These are phyloP conservation scores for Arabidopsis suecica DNA, from an alignment of 345 rosid genomes.

Conservation along the genomic window DNA sequence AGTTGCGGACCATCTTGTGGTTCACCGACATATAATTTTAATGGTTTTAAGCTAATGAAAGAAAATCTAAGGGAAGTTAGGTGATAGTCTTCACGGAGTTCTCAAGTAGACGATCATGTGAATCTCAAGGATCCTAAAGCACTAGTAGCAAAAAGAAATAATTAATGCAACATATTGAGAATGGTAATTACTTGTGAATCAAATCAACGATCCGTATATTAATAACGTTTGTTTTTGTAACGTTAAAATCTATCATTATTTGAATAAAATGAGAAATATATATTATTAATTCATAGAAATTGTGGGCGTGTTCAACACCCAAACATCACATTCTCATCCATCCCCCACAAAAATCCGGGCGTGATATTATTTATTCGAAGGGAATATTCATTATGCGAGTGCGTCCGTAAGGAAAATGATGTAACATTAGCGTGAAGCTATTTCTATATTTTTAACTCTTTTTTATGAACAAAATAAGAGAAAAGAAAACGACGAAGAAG, in stretches of 20 bases:
- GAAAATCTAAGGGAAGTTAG: constrained; percentile 1
- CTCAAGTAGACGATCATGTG: constrained; percentile 43
- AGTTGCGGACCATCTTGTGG: neutral
- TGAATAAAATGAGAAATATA: neutral
- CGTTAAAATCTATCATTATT: neutral
- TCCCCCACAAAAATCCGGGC: constrained; percentile 38
- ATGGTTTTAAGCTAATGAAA: neutral
- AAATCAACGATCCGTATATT: neutral
- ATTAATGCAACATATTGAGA: constrained; percentile 12
- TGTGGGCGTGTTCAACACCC: constrained; percentile 14
- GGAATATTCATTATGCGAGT: constrained; percentile 42
- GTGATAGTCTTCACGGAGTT: constrained; percentile 41
- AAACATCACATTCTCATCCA: constrained; percentile 35
- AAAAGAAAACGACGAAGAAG: constrained; percentile 31
- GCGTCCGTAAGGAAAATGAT: constrained; percentile 43
- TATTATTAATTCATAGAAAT: neutral
- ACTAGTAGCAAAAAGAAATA: neutral
- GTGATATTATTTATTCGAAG: constrained; percentile 28
- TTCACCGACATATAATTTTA: too few species aligned
- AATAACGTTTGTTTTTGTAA: neutral
- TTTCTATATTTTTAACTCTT: neutral
- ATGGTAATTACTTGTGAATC: neutral
- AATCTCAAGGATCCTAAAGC: constrained; percentile 21
- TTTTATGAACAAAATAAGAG: neutral
- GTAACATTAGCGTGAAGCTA: constrained; percentile 32